Conservation (phyloP, 2,329 filamentous ascomycete species). For the Penicillium frequentans region DNA sequence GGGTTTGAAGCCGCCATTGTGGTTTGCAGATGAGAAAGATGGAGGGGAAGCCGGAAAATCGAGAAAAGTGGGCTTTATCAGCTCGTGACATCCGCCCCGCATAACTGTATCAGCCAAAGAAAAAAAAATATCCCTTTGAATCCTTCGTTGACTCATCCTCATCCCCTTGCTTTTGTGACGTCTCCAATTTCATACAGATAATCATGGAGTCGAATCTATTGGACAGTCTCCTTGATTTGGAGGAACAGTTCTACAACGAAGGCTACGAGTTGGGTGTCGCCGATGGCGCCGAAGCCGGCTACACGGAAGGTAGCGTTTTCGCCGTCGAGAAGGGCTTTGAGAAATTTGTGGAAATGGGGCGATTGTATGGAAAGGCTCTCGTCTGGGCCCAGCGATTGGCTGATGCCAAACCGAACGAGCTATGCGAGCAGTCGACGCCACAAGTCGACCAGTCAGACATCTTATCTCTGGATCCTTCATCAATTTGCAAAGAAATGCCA, state of each 20-base stretch:
- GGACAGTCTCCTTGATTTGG: slow-evolving; percentile 58
- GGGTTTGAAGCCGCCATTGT: slow-evolving; percentile 30
- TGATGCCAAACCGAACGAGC: slow-evolving; percentile 20
- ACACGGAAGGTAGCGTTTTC: slow-evolving; percentile 84
- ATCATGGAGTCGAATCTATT: slow-evolving; percentile 52
- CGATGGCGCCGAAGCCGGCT: slow-evolving; percentile 76
- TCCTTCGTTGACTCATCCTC: slow-evolving; percentile 5
- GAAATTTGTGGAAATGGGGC: slow-evolving; percentile 81
- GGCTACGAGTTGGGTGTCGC: slow-evolving; percentile 73
- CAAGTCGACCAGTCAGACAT: slow-evolving; percentile 9
- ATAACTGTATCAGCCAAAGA: slow-evolving; percentile 6
- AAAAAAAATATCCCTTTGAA: slow-evolving; percentile 9
- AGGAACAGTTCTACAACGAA: slow-evolving; percentile 74
- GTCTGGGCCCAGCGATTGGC: slow-evolving; percentile 79
- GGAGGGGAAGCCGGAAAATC: slow-evolving; percentile 63
- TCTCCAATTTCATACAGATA: neutral
- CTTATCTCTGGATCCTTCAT: slow-evolving; percentile 25
- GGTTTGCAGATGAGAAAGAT: slow-evolving; percentile 11
- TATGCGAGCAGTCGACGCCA: slow-evolving; percentile 3
- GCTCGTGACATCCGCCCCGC: slow-evolving; percentile 27
- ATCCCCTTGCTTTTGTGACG: neutral
- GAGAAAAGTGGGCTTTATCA: slow-evolving; percentile 23
- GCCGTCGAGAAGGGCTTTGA: slow-evolving; percentile 92
- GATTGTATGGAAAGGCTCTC: slow-evolving; percentile 72
- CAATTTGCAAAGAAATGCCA: slow-evolving; percentile 43